Evolutionary conservation across 495 filamentous ascomycete species (phyloP), one percentile per base, ranked within the genome.

Genomic region (Penicillium taxi): DNA sequence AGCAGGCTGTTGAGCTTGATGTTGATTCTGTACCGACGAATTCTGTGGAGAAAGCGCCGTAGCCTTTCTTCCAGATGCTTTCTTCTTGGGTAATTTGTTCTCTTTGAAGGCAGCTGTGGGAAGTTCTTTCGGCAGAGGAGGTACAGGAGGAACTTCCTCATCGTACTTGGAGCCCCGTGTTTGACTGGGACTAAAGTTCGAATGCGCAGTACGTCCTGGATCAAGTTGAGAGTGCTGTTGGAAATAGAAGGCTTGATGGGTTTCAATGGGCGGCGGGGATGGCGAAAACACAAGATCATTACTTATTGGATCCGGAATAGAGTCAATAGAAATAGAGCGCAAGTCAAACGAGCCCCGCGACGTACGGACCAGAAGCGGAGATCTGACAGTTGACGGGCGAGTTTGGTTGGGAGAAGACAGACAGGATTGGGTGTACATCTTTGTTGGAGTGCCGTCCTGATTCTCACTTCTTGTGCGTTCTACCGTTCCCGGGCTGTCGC

Each of bases 111-210:
- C 56, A 29, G 55, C 63, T 12, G 40, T 43, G 9, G 53, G 50
- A n/a, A 67, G 48, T 6, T 66, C 61, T 23, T 66, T 63, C 0
- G 66, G 64, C 0, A 69, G 47, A 2, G 63, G 64, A 5, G 67
- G 66, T 1, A 71, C 59, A 11, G 67, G 67, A 0, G 67, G 67
- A 27, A 70, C 63, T 32, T 67, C 53, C 2, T 55, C 48, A 25
- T 56, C 52, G 8, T 46, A 44, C 6, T 44, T 38, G 20, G 52
- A 52, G 22, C 51, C 39, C 26, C 52, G 52, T 12, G 26, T 51
- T 9, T 49, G 51, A 8, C 41, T 41, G 6, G 53, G 31, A 23
- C 32, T 46, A 1, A 43, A 29, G 17, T 43, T 50, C 13, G 39
- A 37, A 41, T 32, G 44, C 21, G 50, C 41, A 22, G 37, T 48